Evolutionary conservation across 2,329 filamentous ascomycete genomes (phyloP), one percentile per base, ranked within the genome.

Genomic region (Metarhizium guizhouense): DNA sequence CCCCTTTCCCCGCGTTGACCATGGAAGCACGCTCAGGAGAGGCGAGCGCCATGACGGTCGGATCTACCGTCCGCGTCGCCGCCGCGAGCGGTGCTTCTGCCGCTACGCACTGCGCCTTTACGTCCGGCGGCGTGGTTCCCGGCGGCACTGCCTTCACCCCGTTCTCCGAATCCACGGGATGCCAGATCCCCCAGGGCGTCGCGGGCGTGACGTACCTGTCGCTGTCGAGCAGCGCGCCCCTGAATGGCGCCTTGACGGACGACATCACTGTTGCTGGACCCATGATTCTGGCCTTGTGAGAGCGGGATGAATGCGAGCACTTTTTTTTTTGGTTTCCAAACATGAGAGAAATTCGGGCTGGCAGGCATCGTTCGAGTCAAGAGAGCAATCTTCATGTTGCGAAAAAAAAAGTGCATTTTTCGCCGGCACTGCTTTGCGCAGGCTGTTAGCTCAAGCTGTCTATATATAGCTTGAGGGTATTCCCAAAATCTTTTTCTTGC

Each of bases 121-220:
- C 84, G 34, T 84, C 83, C 62, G 83, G 83, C 61, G 76, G 76
- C 50, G 65, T 78, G 14, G 68, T 72, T 16, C 74, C 79, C 45
- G 81, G 81, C 54, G 83, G 82, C 62, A 83, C 81, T 43, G 74
- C 74, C 55, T 90, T 88, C 69, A 74, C 77, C 0, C 60, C 75
- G 30, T 83, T 88, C 66, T 72, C 75, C 45, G 64, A 67, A 54
- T 70, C 75, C 47, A 74, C 74, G 3, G 76, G 75, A 47, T 90
- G 86, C 68, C 70, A 73, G 49, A 77, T 88, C 30, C 86, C 86
- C 14, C 76, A 81, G 63, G 78, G 78, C 64, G 70, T 88, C 47
- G 74, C 76, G 8, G 86, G 86, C 50, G 74, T 87, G 60, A 80
- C 82, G 52, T 90, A 87, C 70, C 77, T 89, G 64, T 83, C 83